phyloP scores from a whole-genome alignment of 768 basidiomycete genomes.

The Tylopilus subfusipes region DNA sequence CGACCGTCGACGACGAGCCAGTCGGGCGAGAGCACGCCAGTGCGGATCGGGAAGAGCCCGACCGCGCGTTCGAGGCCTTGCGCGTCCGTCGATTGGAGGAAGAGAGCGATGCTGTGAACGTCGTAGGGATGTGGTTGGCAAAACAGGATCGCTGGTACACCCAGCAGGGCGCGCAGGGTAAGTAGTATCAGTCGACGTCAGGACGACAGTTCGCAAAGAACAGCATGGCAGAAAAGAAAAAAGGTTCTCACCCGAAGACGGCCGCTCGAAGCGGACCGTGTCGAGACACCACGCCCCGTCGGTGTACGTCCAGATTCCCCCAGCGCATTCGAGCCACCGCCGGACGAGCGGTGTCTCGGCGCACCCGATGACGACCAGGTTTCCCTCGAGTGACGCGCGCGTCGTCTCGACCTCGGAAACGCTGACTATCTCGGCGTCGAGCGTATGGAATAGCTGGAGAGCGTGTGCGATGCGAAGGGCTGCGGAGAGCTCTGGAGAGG shows the following conservation, averaged over 20 bases:
- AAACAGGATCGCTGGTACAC: constrained; percentile 54
- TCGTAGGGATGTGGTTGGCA: constrained; percentile 42
- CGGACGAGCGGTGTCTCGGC: constrained; percentile 34
- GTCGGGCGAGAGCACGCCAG: constrained; percentile 72
- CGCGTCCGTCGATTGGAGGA: constrained; percentile 57
- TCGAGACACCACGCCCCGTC: constrained; percentile 17
- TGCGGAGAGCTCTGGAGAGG: constrained; percentile 42
- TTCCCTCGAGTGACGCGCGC: constrained; percentile 32
- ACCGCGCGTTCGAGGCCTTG: constrained; percentile 62
- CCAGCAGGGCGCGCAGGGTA: no score
- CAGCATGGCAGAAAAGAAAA: not conserved
- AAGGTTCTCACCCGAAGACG: constrained; percentile 18
- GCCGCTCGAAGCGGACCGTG: constrained; percentile 14
- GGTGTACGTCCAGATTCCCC: constrained; percentile 18
- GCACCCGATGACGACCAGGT: constrained; percentile 57
- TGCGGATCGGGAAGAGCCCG: constrained; percentile 81
- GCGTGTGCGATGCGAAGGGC: constrained; percentile 69
- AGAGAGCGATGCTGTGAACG: constrained; percentile 39
- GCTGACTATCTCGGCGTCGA: constrained; percentile 62
- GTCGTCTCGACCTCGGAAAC: constrained; percentile 29
- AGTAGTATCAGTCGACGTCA: not conserved
- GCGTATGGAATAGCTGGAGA: constrained; percentile 60
- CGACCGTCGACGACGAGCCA: constrained; percentile 63
- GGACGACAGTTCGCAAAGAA: not conserved
- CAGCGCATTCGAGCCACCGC: constrained; percentile 28